Evolutionary conservation across 805 yeast genomes (phyloP).

Genomic region (Ogataea paraovalis): DNA sequence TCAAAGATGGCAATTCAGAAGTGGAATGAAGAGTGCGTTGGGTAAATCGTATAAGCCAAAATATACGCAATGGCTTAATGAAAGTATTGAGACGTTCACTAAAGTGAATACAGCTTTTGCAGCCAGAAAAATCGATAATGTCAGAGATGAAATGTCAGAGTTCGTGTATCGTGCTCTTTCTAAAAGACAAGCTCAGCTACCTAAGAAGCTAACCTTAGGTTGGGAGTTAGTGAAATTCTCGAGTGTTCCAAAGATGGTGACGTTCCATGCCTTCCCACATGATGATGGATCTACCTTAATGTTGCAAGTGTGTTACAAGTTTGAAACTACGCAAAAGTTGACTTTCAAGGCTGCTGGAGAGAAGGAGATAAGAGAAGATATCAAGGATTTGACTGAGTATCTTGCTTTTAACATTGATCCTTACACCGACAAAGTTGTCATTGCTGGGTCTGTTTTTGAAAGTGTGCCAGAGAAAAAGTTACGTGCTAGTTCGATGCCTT

Average conservation of each 20-base stretch:
- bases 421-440: constrained; percentile 47
- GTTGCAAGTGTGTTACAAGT: constrained; percentile 54
- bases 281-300: constrained; percentile 35
- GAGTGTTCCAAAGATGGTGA: constrained; percentile 65
- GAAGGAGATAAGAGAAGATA: constrained; percentile 40
- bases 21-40: constrained; percentile 30
- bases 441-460: constrained; percentile 70
- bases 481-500: constrained; percentile 25
- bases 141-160: constrained; percentile 46
- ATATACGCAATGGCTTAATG: constrained; percentile 77
- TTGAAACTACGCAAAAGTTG: constrained; percentile 59
- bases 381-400: constrained; percentile 57
- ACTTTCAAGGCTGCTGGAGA: constrained; percentile 41
- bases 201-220: constrained; percentile 53
- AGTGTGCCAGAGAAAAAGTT: constrained; percentile 38
- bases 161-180: constrained; percentile 60
- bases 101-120: constrained; percentile 84
- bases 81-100: constrained; percentile 72
- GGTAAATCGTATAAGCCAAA: constrained; percentile 50
- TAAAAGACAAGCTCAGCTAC: constrained; percentile 50
- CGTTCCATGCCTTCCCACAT: constrained; percentile 53
- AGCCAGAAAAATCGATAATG: constrained; percentile 42
- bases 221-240: constrained; percentile 79
- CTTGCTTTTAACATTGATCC: constrained; percentile 61
- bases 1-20: constrained; percentile 41